Evolutionary conservation across 768 basidiomycete genomes (phyloP), one percentile per base, ranked within the genome.

Genomic region (Panaeolus cyanescens): DNA sequence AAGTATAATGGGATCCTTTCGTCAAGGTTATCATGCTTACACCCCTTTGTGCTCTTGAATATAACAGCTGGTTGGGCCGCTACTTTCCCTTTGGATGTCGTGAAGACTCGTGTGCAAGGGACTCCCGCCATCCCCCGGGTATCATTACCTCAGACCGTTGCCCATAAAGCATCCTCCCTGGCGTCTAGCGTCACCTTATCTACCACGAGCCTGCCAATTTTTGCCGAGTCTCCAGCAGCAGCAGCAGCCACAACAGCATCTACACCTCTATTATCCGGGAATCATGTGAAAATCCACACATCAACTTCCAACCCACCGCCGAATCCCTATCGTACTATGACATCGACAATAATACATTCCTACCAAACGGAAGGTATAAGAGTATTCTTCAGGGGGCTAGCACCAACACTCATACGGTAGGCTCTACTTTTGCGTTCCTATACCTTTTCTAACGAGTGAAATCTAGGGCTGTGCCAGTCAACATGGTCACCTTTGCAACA

Each of bases 71-170:
- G 91, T 8, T 96, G 93, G 93, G 34, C 87, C 0, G 80, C 78
- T 2, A 96, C 94, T 1, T 97, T 96, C 71, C 93, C 93, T 2
- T 79, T 95, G 59, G 95, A 97, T 68, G 90, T 95, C 3, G 82
- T 96, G 62, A 96, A 97, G 77, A 96, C 95, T 13, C 85, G 94
- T 5, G 85, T 95, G 66, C 95, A 97, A 72, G 85, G 85, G 30
- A 79, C 71, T 34, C 12, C 68, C 74, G 33, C 65, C 68, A 4
- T 56, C 70, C 12, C 32, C 45, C 36, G 40, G 63, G 32, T 56
- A 9, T n/a, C 60, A 50, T 50, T 15, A 12, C 22, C 45, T 10
- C 25, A 50, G 4, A 28, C 15, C 12, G 22, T 50, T 17, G 42
- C 19, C 8, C 34, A 59, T 12, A 22, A 58, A 28, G 57, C 36